Percentiles rank a stretch among this genome's conserved stretches.
Conservation (phyloP, 495 filamentous ascomycete species). For the Penicillium desertorum region DNA sequence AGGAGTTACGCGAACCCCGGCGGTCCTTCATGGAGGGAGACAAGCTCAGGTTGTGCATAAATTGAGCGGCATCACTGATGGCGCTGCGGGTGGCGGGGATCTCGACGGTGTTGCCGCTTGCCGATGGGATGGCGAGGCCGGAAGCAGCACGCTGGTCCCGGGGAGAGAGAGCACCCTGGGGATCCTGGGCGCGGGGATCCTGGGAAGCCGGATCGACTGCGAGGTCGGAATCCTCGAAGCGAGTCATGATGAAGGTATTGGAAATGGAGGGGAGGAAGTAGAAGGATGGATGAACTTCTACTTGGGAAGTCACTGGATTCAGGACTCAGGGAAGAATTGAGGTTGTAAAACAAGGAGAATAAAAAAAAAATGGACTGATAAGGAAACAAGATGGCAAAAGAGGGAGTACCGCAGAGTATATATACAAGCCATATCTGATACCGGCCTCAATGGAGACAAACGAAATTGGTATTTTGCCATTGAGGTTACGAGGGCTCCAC, state of each 20-base stretch:
- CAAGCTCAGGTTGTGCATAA: conserved; percentile 73
- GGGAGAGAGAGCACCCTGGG: conserved; percentile 27
- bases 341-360: conserved; percentile 4
- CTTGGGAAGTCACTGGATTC: conserved; percentile 11
- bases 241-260: conserved; percentile 54
- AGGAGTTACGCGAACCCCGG: conserved; percentile 73
- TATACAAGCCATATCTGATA: conserved; percentile 19
- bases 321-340: conserved; percentile 6
- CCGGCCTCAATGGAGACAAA: conserved; percentile 18
- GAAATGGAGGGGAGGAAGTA: conserved; percentile 3
- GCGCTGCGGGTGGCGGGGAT: conserved; percentile 69
- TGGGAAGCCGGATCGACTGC: conserved; percentile 39
- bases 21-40: conserved; percentile 66
- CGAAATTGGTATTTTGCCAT: conserved; percentile 17
- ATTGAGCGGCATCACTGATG: conserved; percentile 64
- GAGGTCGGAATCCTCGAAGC: conserved; percentile 60
- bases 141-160: conserved; percentile 21
- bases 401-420: conserved; percentile 20
- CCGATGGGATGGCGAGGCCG: conserved; percentile 50
- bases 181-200: conserved; percentile 30
- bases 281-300: conserved; percentile 11
- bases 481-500: conserved; percentile 30
- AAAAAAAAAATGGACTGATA: conserved; percentile 7
- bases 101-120: conserved; percentile 59
- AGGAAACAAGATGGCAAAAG: conserved; percentile 3